Evolutionary conservation across 2,329 filamentous ascomycete genomes (phyloP), one percentile per base, ranked within the genome.

Genomic region (Chaetomiaceae sp.): DNA sequence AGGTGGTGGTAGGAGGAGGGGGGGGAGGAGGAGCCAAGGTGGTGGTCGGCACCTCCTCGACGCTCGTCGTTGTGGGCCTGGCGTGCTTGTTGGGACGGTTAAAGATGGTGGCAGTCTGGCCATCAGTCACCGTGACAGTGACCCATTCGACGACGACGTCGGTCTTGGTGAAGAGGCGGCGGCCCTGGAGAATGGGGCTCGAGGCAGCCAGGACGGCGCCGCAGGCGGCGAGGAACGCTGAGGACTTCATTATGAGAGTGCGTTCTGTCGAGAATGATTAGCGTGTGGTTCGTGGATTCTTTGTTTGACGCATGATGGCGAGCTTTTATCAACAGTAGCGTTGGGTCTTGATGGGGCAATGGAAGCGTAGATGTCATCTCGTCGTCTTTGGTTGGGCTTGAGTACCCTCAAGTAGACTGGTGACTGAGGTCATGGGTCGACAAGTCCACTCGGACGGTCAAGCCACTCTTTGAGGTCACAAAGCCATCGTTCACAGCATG

Each of bases 161-260:
- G 25, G 69, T 74, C 53, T 70, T 59, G 53, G 71, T 56, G 41
- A 57, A 67, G 45, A 75, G 69, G 61, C 70, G 69, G 37, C 56
- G 54, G 30, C 47, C 49, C 50, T 67, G 56, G 31, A 76, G 63
- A 48, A 62, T 48, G 13, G 75, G 76, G 44, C 65, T 62, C 59
- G 75, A 75, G 51, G 68, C 60, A 49, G 70, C 73, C 63, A 78
- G 55, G 46, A 74, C 55, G 60, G 75, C 73, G 62, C 73, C 67
- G 55, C 73, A 67, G 58, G 69, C 66, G 57, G 68, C 65, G 58
- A 79, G 64, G 57, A 73, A 65, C 50, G 73, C 53, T 43, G 75
- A 74, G 41, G 71, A 66, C 70, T 76, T 79, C 76, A 79, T 79
- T 56, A 65, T 75, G 66, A 52, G 39, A 44, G 39, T 42, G 27